phyloP scores from a whole-genome alignment of 2,329 filamentous ascomycete species.

The Fusarium sublunatum region DNA sequence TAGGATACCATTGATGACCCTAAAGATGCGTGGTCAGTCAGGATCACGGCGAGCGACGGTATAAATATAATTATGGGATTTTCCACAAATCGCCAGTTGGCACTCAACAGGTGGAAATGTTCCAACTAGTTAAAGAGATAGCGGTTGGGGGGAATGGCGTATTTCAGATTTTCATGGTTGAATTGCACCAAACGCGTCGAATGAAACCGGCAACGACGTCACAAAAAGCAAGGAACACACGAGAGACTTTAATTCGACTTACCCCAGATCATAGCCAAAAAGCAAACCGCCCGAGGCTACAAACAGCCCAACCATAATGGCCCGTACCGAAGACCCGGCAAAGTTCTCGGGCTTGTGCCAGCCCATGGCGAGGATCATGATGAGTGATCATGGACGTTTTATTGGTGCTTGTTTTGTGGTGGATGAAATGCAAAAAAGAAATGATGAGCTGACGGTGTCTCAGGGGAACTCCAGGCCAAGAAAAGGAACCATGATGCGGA shows the following conservation, averaged over 20 bases:
- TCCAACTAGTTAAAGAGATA: background rate
- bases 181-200: conserved; percentile 1
- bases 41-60: background rate
- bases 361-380: conserved; percentile 74
- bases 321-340: conserved; percentile 76
- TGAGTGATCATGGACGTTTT: conserved; percentile 41
- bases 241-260: conserved; percentile 50
- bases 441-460: background rate
- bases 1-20: conserved; percentile 76
- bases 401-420: background rate
- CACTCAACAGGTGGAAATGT: background rate
- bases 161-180: background rate
- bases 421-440: background rate
- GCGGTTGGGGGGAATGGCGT: no score
- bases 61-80: no score
- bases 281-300: conserved; percentile 75
- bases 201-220: background rate
- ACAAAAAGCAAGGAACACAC: conserved; percentile 5
- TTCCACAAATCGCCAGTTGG: no score
- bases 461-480: conserved; percentile 7
- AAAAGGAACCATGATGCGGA: conserved; percentile 4
- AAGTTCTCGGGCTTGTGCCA: conserved; percentile 81
- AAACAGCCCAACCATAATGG: conserved; percentile 77
- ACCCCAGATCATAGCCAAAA: conserved; percentile 78
- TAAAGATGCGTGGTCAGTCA: conserved; percentile 49